Base-by-base conservation (phyloP, 75 land plant species). In the Ceratopteris richardii region DNA sequence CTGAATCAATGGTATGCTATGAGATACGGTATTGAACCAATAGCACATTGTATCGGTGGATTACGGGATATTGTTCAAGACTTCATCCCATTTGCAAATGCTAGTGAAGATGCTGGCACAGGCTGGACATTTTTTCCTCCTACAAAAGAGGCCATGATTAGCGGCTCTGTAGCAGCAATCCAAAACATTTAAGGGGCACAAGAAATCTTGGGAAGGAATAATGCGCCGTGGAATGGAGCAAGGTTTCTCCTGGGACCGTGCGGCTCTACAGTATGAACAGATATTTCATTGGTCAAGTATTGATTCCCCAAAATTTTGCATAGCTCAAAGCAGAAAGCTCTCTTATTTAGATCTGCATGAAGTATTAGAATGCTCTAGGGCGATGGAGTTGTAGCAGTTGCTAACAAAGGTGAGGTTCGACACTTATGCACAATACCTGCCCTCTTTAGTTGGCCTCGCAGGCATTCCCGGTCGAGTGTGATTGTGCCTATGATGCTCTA, bases 81-180 rank as follows among this genome's bases (percentile, higher is more conserved):
- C n/a, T n/a, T n/a, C n/a, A n/a, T n/a, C n/a, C n/a, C n/a, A n/a
- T n/a, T n/a, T n/a, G n/a, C n/a, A n/a, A 27, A 72, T 56, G 75
- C 56, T 54, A 86, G 86, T 1, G 58, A 30, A 26, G 97, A 82
- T 27, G 60, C 60, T 52, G 97, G 97, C 0, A 88, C 95, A 1
- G 97, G 91, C 66, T 92, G 97, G 97, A 63, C 84, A 1, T 92
- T 92, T 58, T 80, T 84, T 29, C 97, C 97, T 1, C 61, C 88
- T 40, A 22, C 86, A 1, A 75, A 77, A 71, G 90, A 80, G 12
- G 84, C 83, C 42, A 85, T 92, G 88, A 10, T 10, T 92, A 54
- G 72, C 65, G 69, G 92, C 85, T 68, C 58, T 81, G 64, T 0
- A 17, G 36, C 59, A 46, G 83, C 97, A 2, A 63, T 82, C 12